A percentile compares a stretch with the other conserved stretches of the same genome.
Evolutionary conservation across 495 filamentous ascomycete genomes (phyloP).

Genomic region (Evernia prunastri): DNA sequence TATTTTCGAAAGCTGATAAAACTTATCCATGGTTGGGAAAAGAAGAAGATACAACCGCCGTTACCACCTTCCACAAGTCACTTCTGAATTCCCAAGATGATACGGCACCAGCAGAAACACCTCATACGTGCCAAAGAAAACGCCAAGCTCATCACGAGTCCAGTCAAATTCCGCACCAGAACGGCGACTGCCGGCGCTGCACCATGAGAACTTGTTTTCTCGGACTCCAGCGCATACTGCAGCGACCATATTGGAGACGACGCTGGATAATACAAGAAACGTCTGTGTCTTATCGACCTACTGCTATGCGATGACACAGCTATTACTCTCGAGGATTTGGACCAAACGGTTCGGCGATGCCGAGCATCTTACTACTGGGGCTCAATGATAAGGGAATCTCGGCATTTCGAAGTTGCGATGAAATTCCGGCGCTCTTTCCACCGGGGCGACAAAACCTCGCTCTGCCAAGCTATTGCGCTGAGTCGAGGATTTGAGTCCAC

Average conservation of each 20-base stretch:
- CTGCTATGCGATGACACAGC: background rate
- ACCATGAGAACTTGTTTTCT: too few relatives aligned
- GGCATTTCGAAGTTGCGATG: background rate
- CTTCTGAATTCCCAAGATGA: background rate
- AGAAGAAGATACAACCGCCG: background rate
- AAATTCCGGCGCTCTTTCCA: conserved; percentile 1
- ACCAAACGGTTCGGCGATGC: background rate
- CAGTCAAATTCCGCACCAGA: background rate
- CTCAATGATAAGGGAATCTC: background rate
- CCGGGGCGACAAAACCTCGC: background rate
- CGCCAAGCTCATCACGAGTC: too few relatives aligned
- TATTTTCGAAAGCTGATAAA: conserved; percentile 13
- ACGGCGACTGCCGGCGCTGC: background rate
- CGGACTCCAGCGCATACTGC: background rate
- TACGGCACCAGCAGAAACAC: background rate
- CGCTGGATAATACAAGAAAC: conserved; percentile 17
- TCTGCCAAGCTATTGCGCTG: conserved; percentile 6
- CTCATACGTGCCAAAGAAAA: conserved; percentile 12
- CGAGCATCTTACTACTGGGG: conserved; percentile 6
- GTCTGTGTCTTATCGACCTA: conserved; percentile 10
- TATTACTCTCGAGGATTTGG: conserved; percentile 9
- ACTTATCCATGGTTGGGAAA: conserved; percentile 10
- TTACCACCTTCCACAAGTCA: conserved; percentile 7
- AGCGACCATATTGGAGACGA: conserved; percentile 1
- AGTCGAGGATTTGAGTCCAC: conserved; percentile 12